Evolutionary conservation across 768 basidiomycete species (phyloP).

Genomic region (Lentinula lateritia): DNA sequence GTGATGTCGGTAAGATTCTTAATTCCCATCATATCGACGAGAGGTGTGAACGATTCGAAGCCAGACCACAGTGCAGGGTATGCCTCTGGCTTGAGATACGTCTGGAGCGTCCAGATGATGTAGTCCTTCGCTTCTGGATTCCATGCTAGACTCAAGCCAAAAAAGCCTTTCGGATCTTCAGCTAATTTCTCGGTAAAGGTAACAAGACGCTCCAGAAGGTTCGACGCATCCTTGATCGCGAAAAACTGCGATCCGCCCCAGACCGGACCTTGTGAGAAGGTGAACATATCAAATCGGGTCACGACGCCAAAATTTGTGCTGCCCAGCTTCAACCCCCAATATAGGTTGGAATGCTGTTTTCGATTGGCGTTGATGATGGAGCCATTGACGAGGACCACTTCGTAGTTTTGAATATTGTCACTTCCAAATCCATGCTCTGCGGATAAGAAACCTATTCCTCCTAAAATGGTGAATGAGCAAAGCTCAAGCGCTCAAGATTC

Average conservation of each 20-base stretch:
- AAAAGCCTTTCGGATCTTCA: slow-evolving; percentile 11
- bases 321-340: slow-evolving; percentile 16
- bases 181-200: slow-evolving; percentile 9
- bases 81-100: slow-evolving; percentile 9
- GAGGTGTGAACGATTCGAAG: slow-evolving; percentile 4
- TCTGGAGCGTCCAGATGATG: slow-evolving; percentile 12
- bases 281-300: slow-evolving; percentile 17
- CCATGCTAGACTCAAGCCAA: slow-evolving; percentile 11
- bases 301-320: slow-evolving; percentile 18
- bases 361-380: slow-evolving; percentile 11
- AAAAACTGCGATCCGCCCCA: slow-evolving; percentile 13
- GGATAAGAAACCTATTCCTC: slow-evolving; percentile 15
- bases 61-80: slow-evolving; percentile 12
- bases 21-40: slow-evolving; percentile 13
- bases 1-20: slow-evolving; percentile 10
- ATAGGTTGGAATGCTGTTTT: slow-evolving; percentile 9
- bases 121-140: slow-evolving; percentile 10
- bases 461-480: not conserved
- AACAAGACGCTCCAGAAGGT: slow-evolving; percentile 12
- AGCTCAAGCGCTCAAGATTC: not conserved
- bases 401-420: slow-evolving; percentile 13
- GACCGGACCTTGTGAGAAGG: slow-evolving; percentile 10
- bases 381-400: slow-evolving; percentile 15
- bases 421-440: slow-evolving; percentile 14
- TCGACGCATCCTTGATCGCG: slow-evolving; percentile 10